A percentile compares a stretch with the other conserved stretches of the same genome.
These are phyloP conservation scores for Aureobasidium uvarum DNA, from an alignment of 2,329 filamentous ascomycete genomes.

Conservation along the genomic window DNA sequence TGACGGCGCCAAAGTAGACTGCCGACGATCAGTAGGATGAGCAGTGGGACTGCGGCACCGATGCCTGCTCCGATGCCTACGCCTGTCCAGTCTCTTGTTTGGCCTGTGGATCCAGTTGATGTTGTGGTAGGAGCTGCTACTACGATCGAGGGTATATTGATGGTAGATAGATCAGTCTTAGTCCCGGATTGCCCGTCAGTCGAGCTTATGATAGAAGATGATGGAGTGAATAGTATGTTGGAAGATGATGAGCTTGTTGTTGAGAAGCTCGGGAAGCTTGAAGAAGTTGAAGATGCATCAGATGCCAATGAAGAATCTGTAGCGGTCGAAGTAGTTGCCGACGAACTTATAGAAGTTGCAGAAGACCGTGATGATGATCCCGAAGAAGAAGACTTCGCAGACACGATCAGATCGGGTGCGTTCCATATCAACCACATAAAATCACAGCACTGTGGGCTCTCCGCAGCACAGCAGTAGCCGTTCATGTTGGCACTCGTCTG, in stretches of 20 bases:
- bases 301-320: background rate
- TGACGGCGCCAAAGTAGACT: background rate
- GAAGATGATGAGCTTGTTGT: background rate
- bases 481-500: background rate
- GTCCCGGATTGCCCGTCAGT: background rate
- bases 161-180: background rate
- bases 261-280: background rate
- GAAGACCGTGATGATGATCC: background rate
- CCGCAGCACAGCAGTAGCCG: background rate
- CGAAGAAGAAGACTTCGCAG: background rate
- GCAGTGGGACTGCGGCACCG: background rate
- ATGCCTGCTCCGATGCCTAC: background rate
- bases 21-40: background rate
- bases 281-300: background rate
- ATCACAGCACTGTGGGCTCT: background rate
- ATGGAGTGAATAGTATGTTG: background rate
- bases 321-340: background rate
- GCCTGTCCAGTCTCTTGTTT: background rate
- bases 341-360: background rate
- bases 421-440: background rate
- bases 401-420: background rate
- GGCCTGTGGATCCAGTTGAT: background rate
- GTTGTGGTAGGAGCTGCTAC: background rate
- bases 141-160: background rate
- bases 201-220: background rate